phyloP scores from a whole-genome alignment of 139 green algal genomes.

The Chlorella sorokiniana region DNA sequence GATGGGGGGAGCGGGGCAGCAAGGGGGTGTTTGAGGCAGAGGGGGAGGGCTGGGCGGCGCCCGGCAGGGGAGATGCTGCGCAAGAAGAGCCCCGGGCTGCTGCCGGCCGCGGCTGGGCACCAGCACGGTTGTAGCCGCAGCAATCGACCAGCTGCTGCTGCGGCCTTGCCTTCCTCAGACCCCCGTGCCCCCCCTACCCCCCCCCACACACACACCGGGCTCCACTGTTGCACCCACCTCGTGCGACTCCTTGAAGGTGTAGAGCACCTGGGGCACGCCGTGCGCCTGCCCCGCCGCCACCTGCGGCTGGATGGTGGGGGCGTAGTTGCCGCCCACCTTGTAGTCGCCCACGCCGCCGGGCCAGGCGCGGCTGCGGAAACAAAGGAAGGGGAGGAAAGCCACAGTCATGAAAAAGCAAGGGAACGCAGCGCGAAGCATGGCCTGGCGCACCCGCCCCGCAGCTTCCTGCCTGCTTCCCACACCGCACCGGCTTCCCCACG shows the following conservation, averaged over 20 bases:
- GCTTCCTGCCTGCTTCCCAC: too few species aligned
- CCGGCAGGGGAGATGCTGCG: too few species aligned
- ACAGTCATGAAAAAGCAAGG: too few species aligned
- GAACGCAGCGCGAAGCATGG: background rate
- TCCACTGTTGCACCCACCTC: background rate
- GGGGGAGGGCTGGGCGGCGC: background rate
- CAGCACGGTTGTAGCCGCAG: too few species aligned
- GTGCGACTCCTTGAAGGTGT: slow-evolving; percentile 30
- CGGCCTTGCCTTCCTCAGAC: too few species aligned
- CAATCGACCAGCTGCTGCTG: too few species aligned
- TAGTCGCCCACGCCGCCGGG: slow-evolving; percentile 72
- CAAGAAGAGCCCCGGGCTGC: too few species aligned
- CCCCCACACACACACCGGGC: background rate
- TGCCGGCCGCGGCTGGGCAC: too few species aligned
- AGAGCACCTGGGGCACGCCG: slow-evolving; percentile 52
- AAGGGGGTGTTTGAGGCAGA: background rate
- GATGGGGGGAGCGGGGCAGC: too few species aligned
- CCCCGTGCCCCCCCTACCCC: background rate
- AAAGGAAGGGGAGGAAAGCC: background rate
- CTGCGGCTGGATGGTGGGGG: slow-evolving; percentile 74
- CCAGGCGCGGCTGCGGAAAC: slow-evolving; percentile 61
- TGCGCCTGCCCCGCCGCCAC: slow-evolving; percentile 32
- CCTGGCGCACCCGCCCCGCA: too few species aligned
- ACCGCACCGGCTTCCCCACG: too few species aligned
- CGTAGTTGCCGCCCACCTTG: slow-evolving; percentile 85